Conservation (phyloP, 495 filamentous ascomycete genomes). For the Cairneyella variabilis region DNA sequence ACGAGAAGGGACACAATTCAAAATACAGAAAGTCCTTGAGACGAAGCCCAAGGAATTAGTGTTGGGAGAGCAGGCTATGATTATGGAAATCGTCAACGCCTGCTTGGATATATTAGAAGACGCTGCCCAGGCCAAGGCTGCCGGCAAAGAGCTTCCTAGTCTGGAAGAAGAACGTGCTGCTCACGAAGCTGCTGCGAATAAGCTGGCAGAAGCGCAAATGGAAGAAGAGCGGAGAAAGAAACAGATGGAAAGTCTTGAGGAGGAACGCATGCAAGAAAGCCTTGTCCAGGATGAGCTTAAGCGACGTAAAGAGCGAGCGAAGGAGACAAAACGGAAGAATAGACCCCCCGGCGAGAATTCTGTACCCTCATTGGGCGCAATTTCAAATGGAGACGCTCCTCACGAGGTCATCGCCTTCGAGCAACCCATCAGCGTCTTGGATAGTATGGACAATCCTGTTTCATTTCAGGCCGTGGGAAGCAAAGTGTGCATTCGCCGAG, state of each 20-base stretch:
- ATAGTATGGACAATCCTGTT: constrained; percentile 50
- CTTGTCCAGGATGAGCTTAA: constrained; percentile 74
- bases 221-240: constrained; percentile 44
- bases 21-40: constrained; percentile 65
- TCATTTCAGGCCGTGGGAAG: constrained; percentile 62
- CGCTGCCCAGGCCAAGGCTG: constrained; percentile 67
- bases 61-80: constrained; percentile 68
- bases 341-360: constrained; percentile 28
- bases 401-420: constrained; percentile 65
- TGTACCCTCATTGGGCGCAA: constrained; percentile 33
- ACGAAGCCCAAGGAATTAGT: constrained; percentile 65
- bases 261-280: constrained; percentile 69
- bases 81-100: constrained; percentile 76
- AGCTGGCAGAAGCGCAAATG: constrained; percentile 43
- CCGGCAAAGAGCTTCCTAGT: constrained; percentile 72
- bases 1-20: constrained; percentile 58
- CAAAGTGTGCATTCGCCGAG: constrained; percentile 54
- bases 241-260: constrained; percentile 60
- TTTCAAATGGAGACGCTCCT: constrained; percentile 27
- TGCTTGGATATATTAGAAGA: constrained; percentile 88
- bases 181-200: constrained; percentile 48
- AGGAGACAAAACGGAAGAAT: constrained; percentile 43
- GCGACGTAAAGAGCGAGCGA: constrained; percentile 55
- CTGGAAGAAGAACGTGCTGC: constrained; percentile 85
- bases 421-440: constrained; percentile 57